A percentile compares a stretch with the other conserved stretches of the same genome.
These are phyloP conservation scores for Leccinum obscurum DNA, from an alignment of 768 basidiomycete species.

Conservation along the genomic window DNA sequence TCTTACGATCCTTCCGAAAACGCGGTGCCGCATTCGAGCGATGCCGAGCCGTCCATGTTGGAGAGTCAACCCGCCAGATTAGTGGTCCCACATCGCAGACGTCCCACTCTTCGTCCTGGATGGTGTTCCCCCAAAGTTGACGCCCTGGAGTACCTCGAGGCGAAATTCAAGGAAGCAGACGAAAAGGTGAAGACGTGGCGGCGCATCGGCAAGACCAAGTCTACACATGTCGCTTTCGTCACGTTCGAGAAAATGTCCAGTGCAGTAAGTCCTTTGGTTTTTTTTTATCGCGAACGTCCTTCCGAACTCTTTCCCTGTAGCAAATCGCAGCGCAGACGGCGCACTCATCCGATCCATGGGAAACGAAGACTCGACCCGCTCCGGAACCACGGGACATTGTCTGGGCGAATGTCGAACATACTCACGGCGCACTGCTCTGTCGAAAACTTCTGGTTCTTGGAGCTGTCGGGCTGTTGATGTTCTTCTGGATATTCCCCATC, in stretches of 20 bases:
- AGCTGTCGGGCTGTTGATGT: slow-evolving; percentile 71
- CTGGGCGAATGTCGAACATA: slow-evolving; percentile 86
- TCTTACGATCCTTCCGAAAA: slow-evolving; percentile 74
- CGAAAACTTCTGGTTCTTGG: slow-evolving; percentile 73
- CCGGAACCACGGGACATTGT: slow-evolving; percentile 96
- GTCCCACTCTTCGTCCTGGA: slow-evolving; percentile 73
- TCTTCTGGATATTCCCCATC: slow-evolving; percentile 93
- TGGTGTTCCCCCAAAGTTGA: slow-evolving; percentile 83
- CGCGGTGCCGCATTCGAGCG: slow-evolving; percentile 43
- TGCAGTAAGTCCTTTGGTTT: slow-evolving; percentile 55
- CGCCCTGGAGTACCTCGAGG: slow-evolving; percentile 85
- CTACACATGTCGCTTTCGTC: slow-evolving; percentile 88
- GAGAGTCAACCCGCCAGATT: slow-evolving; percentile 56
- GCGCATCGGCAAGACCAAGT: slow-evolving; percentile 68
- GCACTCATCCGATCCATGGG: slow-evolving; percentile 66
- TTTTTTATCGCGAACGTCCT: background rate
- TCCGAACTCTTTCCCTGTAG: slow-evolving; percentile 32
- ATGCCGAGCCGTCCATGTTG: slow-evolving; percentile 52
- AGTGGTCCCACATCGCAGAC: slow-evolving; percentile 70
- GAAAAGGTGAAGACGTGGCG: slow-evolving; percentile 78
- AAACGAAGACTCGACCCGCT: slow-evolving; percentile 70
- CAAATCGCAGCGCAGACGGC: slow-evolving; percentile 90
- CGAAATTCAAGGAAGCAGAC: slow-evolving; percentile 76
- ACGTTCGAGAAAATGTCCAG: slow-evolving; percentile 96
- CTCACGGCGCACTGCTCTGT: slow-evolving; percentile 53